Base-by-base conservation (phyloP, 2,329 filamentous ascomycete species). In the Fusarium subglutinans region DNA sequence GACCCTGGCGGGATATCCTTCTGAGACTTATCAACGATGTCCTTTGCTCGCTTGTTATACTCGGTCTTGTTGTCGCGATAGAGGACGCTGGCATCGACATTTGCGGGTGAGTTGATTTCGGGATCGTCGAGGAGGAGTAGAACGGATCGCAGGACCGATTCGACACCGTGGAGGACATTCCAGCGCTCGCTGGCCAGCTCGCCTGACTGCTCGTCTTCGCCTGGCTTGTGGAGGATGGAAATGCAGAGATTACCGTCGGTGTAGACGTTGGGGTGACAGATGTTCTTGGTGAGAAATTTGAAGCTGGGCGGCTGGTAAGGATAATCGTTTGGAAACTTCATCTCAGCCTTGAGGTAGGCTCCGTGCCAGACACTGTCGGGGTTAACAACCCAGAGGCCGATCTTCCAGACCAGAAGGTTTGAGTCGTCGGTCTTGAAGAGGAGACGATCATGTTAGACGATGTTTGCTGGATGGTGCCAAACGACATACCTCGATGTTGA, bases 241-340 rank as follows among this genome's bases (percentile, higher is more conserved):
- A 99, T 98, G 86, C 96, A 98, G 50, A 98, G 89, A 76, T 92
- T 92, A 78, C 96, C 96, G 81, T 98, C 94, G 11, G 90, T 85
- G 84, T 98, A 98, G 79, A 99, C 92, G 82, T 99, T 99, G 7
- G 96, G 96, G 82, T 99, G 96, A 84, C 91, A 94, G 72, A 98
- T 92, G 22, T 93, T 91, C 40, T 88, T 89, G 28, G 86, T 84
- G 24, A 90, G 82, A 84, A 99, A 98, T 73, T 92, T 92, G 87
- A 99, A 98, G 63, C 92, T 93, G 33, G 96, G 96, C 35, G 96
- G 96, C 47, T 90, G 88, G 85, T 94, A 97, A 1, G 96, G 96
- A 83, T 98, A 99, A 78, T 98, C 95, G 78, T 88, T 86, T 15
- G 93, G 92, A 79, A 99, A 98, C 28, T 88, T 90, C 92, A 99